phyloP scores from a whole-genome alignment of 805 yeast genomes.

The Wickerhamomyces queroliae region DNA sequence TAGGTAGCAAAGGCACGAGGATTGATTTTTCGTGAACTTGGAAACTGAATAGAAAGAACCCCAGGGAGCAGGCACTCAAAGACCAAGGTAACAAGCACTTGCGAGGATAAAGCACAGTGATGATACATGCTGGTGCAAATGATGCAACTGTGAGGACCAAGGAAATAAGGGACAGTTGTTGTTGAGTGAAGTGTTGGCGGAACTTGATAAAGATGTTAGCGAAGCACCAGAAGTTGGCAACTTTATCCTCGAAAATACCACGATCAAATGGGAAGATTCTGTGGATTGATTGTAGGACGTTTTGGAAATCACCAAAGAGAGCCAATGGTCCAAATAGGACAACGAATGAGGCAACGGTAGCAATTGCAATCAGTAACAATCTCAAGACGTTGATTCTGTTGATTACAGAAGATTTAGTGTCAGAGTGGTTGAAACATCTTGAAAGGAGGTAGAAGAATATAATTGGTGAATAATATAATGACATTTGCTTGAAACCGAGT shows the following conservation, averaged over 20 bases:
- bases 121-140: constrained; percentile 50
- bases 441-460: constrained; percentile 78
- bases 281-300: constrained; percentile 45
- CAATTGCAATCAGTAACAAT: constrained; percentile 54
- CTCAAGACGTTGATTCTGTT: constrained; percentile 49
- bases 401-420: constrained; percentile 13
- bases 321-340: constrained; percentile 57
- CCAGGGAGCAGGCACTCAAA: constrained; percentile 76
- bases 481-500: constrained; percentile 90
- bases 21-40: constrained; percentile 96
- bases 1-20: constrained; percentile 80
- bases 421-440: constrained; percentile 24
- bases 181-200: constrained; percentile 43
- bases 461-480: constrained; percentile 86
- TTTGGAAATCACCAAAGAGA: constrained; percentile 32
- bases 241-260: constrained; percentile 96
- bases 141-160: constrained; percentile 45
- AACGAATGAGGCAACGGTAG: constrained; percentile 52
- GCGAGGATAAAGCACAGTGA: constrained; percentile 45
- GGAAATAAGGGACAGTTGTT: constrained; percentile 56
- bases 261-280: constrained; percentile 90
- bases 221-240: constrained; percentile 98
- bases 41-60: constrained; percentile 85
- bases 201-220: constrained; percentile 74
- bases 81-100: constrained; percentile 61